Percentiles rank a stretch among this genome's conserved stretches.
Conservation (phyloP, 1,139 yeast genomes). For the Wickerhamiella infanticola region DNA sequence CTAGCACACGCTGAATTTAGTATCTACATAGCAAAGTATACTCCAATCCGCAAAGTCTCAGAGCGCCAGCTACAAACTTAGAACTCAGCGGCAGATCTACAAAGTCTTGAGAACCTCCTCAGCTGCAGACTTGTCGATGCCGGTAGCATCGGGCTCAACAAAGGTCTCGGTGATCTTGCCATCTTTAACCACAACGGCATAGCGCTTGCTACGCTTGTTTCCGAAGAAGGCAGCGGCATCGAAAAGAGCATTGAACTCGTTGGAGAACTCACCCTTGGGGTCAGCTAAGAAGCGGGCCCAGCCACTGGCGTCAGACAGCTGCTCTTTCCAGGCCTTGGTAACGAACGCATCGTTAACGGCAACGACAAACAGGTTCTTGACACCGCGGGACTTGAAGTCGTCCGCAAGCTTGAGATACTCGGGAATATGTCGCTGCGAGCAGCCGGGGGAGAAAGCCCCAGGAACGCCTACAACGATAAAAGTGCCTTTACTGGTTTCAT, state of each 20-base stretch:
- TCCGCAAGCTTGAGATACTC: slow-evolving; percentile 44
- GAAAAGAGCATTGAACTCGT: slow-evolving; percentile 46
- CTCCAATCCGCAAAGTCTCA: no score
- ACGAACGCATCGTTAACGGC: slow-evolving; percentile 83
- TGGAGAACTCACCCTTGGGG: slow-evolving; percentile 54
- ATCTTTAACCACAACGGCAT: slow-evolving; percentile 57
- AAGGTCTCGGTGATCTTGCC: slow-evolving; percentile 52
- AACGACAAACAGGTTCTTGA: slow-evolving; percentile 42
- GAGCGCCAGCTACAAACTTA: no score
- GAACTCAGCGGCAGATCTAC: no score
- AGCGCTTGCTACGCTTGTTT: slow-evolving; percentile 57
- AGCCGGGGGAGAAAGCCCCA: slow-evolving; percentile 83
- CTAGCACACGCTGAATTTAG: no score
- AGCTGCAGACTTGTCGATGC: slow-evolving; percentile 43
- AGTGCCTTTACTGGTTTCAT: slow-evolving; percentile 40
- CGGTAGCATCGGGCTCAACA: slow-evolving; percentile 69
- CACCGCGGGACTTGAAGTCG: slow-evolving; percentile 50
- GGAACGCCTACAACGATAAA: slow-evolving; percentile 67
- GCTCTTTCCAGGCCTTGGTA: slow-evolving; percentile 59
- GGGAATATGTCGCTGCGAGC: slow-evolving; percentile 66
- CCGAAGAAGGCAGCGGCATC: slow-evolving; percentile 66
- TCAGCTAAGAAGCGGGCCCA: slow-evolving; percentile 55
- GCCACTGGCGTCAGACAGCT: slow-evolving; percentile 18
- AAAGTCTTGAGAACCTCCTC: slow-evolving; percentile 26
- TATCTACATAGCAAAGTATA: no score